phyloP scores from a whole-genome alignment of 192 early-diverging fungal genomes.

The Gonapodya prolifera region DNA sequence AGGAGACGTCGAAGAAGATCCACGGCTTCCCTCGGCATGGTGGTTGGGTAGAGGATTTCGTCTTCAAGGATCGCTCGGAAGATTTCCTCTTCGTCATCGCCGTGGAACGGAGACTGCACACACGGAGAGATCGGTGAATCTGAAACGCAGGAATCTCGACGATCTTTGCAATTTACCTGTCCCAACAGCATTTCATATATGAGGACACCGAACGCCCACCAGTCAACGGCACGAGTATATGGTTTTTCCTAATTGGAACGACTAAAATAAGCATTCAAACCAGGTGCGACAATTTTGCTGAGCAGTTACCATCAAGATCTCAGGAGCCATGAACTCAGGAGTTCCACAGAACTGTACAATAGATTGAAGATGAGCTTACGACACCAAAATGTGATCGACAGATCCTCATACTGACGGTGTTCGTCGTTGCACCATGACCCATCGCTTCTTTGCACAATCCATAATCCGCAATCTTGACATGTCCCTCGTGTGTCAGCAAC shows the following conservation, averaged over 20 bases:
- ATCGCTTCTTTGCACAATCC: conserved; percentile 96
- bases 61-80: conserved; percentile 95
- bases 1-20: conserved; percentile 80
- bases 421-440: conserved; percentile 73
- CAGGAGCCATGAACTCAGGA: conserved; percentile 98
- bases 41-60: conserved; percentile 86
- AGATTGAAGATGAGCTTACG: too few species aligned
- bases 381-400: too few species aligned
- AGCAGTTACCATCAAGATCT: conserved; percentile 83
- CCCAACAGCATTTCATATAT: conserved; percentile 88
- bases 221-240: conserved; percentile 93
- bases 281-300: too few species aligned
- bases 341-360: conserved; percentile 99
- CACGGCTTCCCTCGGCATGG: conserved; percentile 87
- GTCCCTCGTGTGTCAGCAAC: conserved; percentile 76
- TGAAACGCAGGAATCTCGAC: too few species aligned
- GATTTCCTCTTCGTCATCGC: conserved; percentile 95
- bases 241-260: too few species aligned
- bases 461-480: conserved; percentile 97
- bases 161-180: too few species aligned
- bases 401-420: too few species aligned
- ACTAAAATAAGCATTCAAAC: too few species aligned
- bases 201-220: conserved; percentile 95
- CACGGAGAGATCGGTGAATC: too few species aligned
- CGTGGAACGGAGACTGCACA: conserved; percentile 88